Conservation (phyloP, 169 alveolate species). For the Eimeria praecox region DNA sequence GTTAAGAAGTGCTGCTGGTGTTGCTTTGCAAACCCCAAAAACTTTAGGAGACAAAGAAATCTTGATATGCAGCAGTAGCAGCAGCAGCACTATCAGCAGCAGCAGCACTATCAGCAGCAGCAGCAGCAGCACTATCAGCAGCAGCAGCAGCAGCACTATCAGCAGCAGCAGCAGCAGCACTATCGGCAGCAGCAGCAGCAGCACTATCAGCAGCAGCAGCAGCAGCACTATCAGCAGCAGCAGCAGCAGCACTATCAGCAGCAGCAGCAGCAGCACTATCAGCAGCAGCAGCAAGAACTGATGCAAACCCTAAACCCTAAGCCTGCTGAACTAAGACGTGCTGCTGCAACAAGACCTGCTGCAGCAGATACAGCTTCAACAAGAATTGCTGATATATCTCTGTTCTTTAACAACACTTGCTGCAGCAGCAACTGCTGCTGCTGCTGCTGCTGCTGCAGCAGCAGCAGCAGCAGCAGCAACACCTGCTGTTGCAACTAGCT, state of each 20-base stretch:
- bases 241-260: conserved; percentile 26
- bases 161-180: conserved; percentile 26
- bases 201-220: conserved; percentile 31
- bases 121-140: conserved; percentile 15
- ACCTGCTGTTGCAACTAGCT: too few relatives aligned
- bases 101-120: conserved; percentile 23
- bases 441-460: too few relatives aligned
- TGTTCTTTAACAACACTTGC: too few relatives aligned
- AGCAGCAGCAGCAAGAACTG: conserved; percentile 12
- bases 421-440: too few relatives aligned
- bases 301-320: neutral
- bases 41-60: too few relatives aligned
- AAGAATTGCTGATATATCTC: too few relatives aligned
- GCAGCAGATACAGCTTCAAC: too few relatives aligned
- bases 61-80: conserved; percentile 15
- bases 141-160: conserved; percentile 18
- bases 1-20: neutral
- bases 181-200: conserved; percentile 10
- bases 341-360: too few relatives aligned
- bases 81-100: conserved; percentile 17
- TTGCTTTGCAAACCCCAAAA: neutral
- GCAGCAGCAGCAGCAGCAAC: too few relatives aligned
- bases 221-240: conserved; percentile 6
- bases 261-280: conserved; percentile 17
- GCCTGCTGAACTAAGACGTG: too few relatives aligned